Conservation (phyloP, 768 basidiomycete genomes). For the Panus rudis region DNA sequence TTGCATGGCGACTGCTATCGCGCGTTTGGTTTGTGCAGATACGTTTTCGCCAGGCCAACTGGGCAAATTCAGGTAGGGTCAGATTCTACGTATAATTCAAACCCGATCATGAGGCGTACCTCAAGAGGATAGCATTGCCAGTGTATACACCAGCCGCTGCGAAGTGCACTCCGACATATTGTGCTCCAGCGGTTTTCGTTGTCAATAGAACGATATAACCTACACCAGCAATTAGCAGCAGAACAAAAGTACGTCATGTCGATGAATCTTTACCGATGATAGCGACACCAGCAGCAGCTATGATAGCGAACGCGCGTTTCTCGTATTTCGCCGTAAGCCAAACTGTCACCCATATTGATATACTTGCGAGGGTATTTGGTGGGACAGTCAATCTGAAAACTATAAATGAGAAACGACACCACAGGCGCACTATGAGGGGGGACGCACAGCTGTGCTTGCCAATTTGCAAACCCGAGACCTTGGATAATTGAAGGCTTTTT, state of each 20-base stretch:
- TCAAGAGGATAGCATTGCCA: conserved; percentile 48
- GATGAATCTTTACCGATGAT: background rate
- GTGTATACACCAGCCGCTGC: conserved; percentile 51
- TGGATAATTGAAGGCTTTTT: too few species aligned
- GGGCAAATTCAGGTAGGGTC: background rate
- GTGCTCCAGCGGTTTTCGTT: conserved; percentile 41
- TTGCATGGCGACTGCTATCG: conserved; percentile 55
- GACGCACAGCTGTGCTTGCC: too few species aligned
- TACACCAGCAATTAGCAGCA: conserved; percentile 12
- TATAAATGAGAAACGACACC: background rate
- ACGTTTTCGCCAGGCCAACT: conserved; percentile 60
- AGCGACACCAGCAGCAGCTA: too few species aligned
- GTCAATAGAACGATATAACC: conserved; percentile 53
- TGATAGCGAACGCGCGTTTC: too few species aligned
- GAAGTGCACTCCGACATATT: conserved; percentile 53
- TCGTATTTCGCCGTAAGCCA: conserved; percentile 42
- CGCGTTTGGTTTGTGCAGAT: conserved; percentile 61
- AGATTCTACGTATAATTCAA: too few species aligned
- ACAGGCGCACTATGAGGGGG: too few species aligned
- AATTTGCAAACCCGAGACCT: too few species aligned
- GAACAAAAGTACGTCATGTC: background rate
- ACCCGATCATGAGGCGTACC: conserved; percentile 23
- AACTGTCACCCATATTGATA: conserved; percentile 43
- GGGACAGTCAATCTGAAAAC: conserved; percentile 45
- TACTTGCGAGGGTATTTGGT: conserved; percentile 44